Evolutionary conservation across 169 alveolate genomes (phyloP).

Genomic region (Fabrea salina): DNA sequence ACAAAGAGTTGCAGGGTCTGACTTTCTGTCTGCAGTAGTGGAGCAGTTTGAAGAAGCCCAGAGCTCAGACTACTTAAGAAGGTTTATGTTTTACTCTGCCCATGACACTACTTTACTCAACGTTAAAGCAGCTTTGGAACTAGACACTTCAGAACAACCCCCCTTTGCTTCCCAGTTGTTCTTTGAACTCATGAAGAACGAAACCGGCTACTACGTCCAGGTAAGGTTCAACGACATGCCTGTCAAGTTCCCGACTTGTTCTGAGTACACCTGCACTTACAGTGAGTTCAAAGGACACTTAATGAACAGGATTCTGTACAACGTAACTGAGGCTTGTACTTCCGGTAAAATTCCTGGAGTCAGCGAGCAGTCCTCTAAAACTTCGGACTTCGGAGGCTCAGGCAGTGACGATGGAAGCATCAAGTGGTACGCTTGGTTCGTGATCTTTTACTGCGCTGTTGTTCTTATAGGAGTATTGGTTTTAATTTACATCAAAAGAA

Average conservation of each 20-base stretch:
- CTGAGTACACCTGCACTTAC: neutral
- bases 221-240: constrained; percentile 10
- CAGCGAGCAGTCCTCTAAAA: too few species aligned
- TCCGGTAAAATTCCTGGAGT: neutral
- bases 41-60: neutral
- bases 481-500: too few species aligned
- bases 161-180: constrained; percentile 31
- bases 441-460: neutral
- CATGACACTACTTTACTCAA: neutral
- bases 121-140: neutral
- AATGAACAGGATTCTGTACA: neutral
- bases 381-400: neutral
- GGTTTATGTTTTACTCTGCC: neutral
- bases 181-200: constrained; percentile 30
- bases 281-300: neutral
- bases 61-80: neutral
- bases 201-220: constrained; percentile 4
- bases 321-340: constrained; percentile 12
- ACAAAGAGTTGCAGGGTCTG: neutral
- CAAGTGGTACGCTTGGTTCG: neutral
- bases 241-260: neutral
- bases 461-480: neutral
- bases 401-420: neutral
- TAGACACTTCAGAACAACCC: neutral
- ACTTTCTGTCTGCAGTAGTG: neutral